These are phyloP conservation scores for Coniophora puteana DNA, from an alignment of 1,284 basidiomycete genomes.

Conservation along the genomic window DNA sequence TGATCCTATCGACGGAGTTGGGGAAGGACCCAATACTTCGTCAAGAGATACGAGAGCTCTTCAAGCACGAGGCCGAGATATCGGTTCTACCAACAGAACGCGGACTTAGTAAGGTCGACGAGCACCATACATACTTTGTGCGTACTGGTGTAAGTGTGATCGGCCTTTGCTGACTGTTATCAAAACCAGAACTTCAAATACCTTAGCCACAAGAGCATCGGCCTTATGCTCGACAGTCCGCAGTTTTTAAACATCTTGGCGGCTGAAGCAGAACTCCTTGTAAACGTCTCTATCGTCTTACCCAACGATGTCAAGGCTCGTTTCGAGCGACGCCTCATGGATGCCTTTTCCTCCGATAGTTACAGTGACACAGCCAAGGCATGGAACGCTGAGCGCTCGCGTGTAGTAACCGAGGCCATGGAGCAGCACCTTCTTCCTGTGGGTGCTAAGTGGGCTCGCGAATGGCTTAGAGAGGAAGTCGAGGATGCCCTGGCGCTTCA, in stretches of 20 bases:
- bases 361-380: slow-evolving; percentile 81
- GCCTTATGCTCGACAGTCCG: slow-evolving; percentile 66
- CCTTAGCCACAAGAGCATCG: slow-evolving; percentile 77
- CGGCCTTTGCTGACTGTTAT: not conserved
- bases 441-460: slow-evolving; percentile 84
- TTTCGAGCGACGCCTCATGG: slow-evolving; percentile 73
- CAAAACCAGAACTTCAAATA: slow-evolving; percentile 88
- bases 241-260: slow-evolving; percentile 92
- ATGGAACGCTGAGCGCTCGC: slow-evolving; percentile 91
- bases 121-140: slow-evolving; percentile 87
- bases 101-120: slow-evolving; percentile 88
- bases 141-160: slow-evolving; percentile 29
- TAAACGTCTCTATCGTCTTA: slow-evolving; percentile 75
- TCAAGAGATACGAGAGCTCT: slow-evolving; percentile 74
- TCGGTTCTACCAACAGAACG: slow-evolving; percentile 88
- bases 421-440: slow-evolving; percentile 80
- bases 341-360: slow-evolving; percentile 83
- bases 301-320: slow-evolving; percentile 56
- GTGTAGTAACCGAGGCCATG: slow-evolving; percentile 77
- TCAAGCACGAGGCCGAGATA: slow-evolving; percentile 77
- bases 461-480: slow-evolving; percentile 87
- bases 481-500: slow-evolving; percentile 78
- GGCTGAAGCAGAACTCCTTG: slow-evolving; percentile 86
- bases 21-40: slow-evolving; percentile 91
- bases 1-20: slow-evolving; percentile 88